Evolutionary conservation across 2,329 filamentous ascomycete species (phyloP).

Genomic region (Clathrospora elynae): DNA sequence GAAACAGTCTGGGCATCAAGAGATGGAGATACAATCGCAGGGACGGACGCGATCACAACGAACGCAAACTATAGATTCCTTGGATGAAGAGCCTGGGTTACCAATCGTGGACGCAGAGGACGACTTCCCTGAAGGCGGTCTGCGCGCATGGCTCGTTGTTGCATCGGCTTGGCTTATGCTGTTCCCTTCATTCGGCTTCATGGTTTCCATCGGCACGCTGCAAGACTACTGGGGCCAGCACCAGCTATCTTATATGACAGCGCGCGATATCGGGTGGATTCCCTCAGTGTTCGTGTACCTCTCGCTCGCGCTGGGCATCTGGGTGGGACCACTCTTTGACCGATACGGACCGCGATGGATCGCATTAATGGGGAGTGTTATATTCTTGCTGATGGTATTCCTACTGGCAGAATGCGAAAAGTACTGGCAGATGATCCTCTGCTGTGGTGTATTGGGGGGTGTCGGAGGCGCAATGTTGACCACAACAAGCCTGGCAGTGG

Average conservation of each 20-base stretch:
- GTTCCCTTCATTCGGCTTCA: constrained; percentile 46
- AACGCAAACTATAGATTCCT: constrained; percentile 4
- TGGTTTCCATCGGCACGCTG: constrained; percentile 67
- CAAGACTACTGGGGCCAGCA: constrained; percentile 77
- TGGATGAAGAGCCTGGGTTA: constrained; percentile 16
- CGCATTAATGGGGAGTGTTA: constrained; percentile 35
- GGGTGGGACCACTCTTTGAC: constrained; percentile 76
- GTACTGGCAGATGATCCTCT: constrained; percentile 53
- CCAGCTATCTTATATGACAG: constrained; percentile 68
- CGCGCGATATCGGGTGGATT: constrained; percentile 80
- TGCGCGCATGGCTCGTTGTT: constrained; percentile 50
- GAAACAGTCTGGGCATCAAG: constrained; percentile 17
- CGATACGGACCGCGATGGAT: constrained; percentile 47
- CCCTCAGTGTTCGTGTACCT: constrained; percentile 86
- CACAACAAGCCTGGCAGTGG: constrained; percentile 43
- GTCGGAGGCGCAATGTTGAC: constrained; percentile 48
- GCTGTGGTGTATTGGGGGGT: constrained; percentile 49
- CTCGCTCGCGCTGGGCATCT: constrained; percentile 80
- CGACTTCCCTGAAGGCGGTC: constrained; percentile 48
- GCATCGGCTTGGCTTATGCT: constrained; percentile 43
- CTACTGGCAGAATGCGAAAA: constrained; percentile 41
- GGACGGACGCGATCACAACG: constrained; percentile 14
- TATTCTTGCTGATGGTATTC: constrained; percentile 39
- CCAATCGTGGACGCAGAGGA: constrained; percentile 34
- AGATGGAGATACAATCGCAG: constrained; percentile 12